phyloP scores from a whole-genome alignment of 805 yeast genomes.

The Ogataea pilisensis region DNA sequence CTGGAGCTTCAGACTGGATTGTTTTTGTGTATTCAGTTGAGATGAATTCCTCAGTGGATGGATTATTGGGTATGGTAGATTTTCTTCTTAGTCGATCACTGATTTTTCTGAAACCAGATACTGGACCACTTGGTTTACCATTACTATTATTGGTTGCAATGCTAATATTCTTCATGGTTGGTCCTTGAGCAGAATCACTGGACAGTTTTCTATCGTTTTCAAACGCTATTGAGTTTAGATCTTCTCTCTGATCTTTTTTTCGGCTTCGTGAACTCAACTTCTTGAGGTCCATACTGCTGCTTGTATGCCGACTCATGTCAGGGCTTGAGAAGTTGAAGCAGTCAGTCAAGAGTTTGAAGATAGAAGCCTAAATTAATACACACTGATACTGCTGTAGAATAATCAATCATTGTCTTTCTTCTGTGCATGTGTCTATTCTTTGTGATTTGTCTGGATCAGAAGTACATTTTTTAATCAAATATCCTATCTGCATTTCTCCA shows the following conservation, averaged over 20 bases:
- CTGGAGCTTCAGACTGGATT: slow-evolving; percentile 4
- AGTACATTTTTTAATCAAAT: no score
- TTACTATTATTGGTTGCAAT: neutral
- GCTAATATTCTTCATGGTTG: neutral
- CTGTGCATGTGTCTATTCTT: no score
- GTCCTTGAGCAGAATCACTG: neutral
- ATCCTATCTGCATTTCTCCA: no score
- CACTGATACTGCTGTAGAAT: no score
- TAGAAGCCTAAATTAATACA: no score
- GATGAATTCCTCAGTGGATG: slow-evolving; percentile 1
- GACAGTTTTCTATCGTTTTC: neutral
- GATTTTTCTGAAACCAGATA: slow-evolving; percentile 13
- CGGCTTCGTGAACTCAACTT: neutral
- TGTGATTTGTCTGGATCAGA: no score
- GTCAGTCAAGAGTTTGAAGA: neutral
- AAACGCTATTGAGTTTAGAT: neutral
- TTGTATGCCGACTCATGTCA: slow-evolving; percentile 2
- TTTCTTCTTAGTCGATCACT: slow-evolving; percentile 12
- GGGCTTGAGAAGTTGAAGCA: neutral
- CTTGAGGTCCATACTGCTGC: slow-evolving; percentile 1
- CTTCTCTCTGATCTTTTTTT: neutral
- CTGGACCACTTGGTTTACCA: slow-evolving; percentile 2
- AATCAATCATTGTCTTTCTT: no score
- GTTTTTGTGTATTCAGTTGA: slow-evolving; percentile 4
- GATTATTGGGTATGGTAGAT: slow-evolving; percentile 1